Evolutionary conservation across 768 basidiomycete species (phyloP), one percentile per base, ranked within the genome.

Genomic region (Hypholoma fasciculare): DNA sequence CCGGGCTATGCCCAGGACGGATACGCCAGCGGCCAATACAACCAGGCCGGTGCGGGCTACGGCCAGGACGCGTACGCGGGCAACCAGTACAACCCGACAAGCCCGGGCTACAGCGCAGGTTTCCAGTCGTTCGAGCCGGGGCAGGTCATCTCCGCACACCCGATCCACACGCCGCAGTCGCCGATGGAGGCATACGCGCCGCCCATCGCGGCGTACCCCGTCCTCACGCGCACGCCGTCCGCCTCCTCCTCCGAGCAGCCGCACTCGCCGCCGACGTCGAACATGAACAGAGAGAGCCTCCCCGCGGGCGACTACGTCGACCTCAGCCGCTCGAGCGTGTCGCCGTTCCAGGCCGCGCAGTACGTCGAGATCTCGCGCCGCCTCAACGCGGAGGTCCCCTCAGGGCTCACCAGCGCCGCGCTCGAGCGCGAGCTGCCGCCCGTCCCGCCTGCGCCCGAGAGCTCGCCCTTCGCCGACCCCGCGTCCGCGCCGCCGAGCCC

Each of bases 341-440:
- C 88, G 3, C 89, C 89, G 0, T 89, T 80, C 78, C 90, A 92
- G 66, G 89, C 87, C 40, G 80, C 78, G 0, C 90, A 92, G 68
- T 91, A 91, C 64, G 82, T 78, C 17, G 89, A 87, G 64, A 90
- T 90, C 55, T 82, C 86, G 5, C 76, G 80, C 63, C 81, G 75
- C 17, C 69, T 92, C 40, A 79, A 83, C 57, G 65, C 72, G 4
- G 70, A 76, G 14, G 70, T 74, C 9, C 77, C 78, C 5, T 61
- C 54, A 39, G 76, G 74, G 27, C 61, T 78, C 26, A 59, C 64
- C 34, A 74, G 72, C 9, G 71, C 73, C 3, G 56, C 59, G 6
- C 60, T 67, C 19, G 66, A 68, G 16, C 61, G 66, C 38, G 65
- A 69, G 49, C 55, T 69, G 1, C 68, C 71, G 16, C 65, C 71